These are phyloP conservation scores for Paecilomyces fulvus DNA, from an alignment of 2,329 filamentous ascomycete genomes.

Conservation along the genomic window DNA sequence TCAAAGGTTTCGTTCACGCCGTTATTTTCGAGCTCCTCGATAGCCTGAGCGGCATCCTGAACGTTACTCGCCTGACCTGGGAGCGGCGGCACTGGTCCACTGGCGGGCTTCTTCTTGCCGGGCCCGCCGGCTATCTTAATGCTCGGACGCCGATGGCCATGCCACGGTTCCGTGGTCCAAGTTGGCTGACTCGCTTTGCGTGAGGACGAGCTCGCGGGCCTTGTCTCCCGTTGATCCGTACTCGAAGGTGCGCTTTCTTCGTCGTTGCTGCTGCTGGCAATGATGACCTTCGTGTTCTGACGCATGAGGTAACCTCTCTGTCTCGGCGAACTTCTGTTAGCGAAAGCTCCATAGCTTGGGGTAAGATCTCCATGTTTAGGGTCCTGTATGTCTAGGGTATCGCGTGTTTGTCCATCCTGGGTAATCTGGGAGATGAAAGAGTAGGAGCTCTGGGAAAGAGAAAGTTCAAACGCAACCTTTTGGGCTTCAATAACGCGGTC, in stretches of 20 bases:
- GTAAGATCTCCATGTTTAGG: conserved; percentile 21
- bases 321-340: conserved; percentile 56
- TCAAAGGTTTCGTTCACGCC: conserved; percentile 53
- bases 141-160: conserved; percentile 66
- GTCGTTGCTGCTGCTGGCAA: conserved; percentile 69
- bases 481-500: conserved; percentile 90
- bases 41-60: conserved; percentile 50
- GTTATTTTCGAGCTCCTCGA: conserved; percentile 59
- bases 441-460: conserved; percentile 30
- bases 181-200: conserved; percentile 78
- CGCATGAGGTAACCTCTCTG: conserved; percentile 98
- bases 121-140: conserved; percentile 50
- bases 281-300: conserved; percentile 93
- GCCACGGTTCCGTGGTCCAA: conserved; percentile 97
- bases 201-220: conserved; percentile 55
- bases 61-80: conserved; percentile 75
- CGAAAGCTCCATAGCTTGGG: conserved; percentile 35
- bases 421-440: conserved; percentile 5
- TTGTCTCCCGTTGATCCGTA: conserved; percentile 37
- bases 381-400: conserved; percentile 10
- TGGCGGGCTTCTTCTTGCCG: conserved; percentile 51
- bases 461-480: conserved; percentile 67
- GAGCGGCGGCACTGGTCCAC: conserved; percentile 67
- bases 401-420: conserved; percentile 9
- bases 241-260: conserved; percentile 36